Evolutionary conservation across 345 rosid genomes (phyloP), one percentile per base, ranked within the genome.

Genomic region (Eucalyptus regnans): DNA sequence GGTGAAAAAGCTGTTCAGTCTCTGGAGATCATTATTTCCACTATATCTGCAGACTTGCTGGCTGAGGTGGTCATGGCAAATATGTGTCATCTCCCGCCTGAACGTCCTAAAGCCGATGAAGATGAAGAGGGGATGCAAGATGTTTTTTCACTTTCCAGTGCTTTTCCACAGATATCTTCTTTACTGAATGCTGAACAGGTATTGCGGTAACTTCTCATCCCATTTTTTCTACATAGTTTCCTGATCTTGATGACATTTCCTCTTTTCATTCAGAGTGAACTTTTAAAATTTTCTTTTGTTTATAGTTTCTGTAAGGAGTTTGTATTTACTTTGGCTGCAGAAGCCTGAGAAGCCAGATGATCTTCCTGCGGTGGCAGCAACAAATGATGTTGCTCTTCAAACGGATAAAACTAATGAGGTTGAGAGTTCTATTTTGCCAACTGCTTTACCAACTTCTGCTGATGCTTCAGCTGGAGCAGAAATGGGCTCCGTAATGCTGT

Each of bases 51-150:
- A 22, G 99, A 98, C 95, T 94, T 98, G 93, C 97, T 98, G 71
- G 98, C 99, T 33, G 99, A 98, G 89, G 96, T 98, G 86, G 99
- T 98, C 91, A 97, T 98, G 94, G 95, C 98, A 90, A 97, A 98
- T 91, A 98, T 98, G 98, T 91, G 93, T 90, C 92, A 96, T 92
- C 97, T 97, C 88, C 96, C 96, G 86, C 56, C 91, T 81, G 90
- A 86, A 81, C 90, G 71, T 64, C 91, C 95, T 60, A 92, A 90
- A 88, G 90, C 93, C 62, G 96, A 96, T 88, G 96, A 93, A 89
- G 95, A 90, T 52, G 93, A 94, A 90, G 96, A 94, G 90, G 90
- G 90, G 87, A 90, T 95, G 87, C 64, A 90, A 90, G 91, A 93
- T 94, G 95, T 95, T 91, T 93, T 95, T 90, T 95, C 99, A 89